These are phyloP conservation scores for Pleurotus pulmonarius DNA, from an alignment of 768 basidiomycete genomes.

Conservation along the genomic window DNA sequence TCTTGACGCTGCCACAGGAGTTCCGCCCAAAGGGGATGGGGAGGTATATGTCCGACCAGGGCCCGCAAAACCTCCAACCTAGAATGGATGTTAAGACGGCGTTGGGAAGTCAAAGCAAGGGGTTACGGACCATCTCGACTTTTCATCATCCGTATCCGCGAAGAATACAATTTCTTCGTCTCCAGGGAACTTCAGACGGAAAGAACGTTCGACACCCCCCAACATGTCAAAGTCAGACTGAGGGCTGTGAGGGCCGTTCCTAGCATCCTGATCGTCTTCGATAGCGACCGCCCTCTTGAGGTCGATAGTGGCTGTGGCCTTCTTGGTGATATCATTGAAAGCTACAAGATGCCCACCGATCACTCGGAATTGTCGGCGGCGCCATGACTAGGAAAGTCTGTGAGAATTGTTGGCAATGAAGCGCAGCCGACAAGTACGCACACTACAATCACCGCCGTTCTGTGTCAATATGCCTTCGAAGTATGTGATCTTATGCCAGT, in stretches of 20 bases:
- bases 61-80: slow-evolving; percentile 87
- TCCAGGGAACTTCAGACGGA: slow-evolving; percentile 76
- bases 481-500: slow-evolving; percentile 94
- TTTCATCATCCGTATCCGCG: slow-evolving; percentile 88
- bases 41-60: slow-evolving; percentile 85
- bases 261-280: slow-evolving; percentile 68
- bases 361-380: slow-evolving; percentile 77
- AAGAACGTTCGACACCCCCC: slow-evolving; percentile 76
- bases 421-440: slow-evolving; percentile 35
- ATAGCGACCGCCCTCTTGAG: slow-evolving; percentile 77
- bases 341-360: slow-evolving; percentile 85
- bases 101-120: no score
- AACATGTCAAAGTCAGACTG: slow-evolving; percentile 57
- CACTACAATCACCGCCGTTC: slow-evolving; percentile 87
- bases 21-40: slow-evolving; percentile 92
- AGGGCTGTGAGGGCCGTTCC: slow-evolving; percentile 42
- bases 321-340: slow-evolving; percentile 92
- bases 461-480: slow-evolving; percentile 93
- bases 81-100: slow-evolving; percentile 6
- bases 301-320: slow-evolving; percentile 86
- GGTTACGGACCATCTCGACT: slow-evolving; percentile 69
- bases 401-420: slow-evolving; percentile 8
- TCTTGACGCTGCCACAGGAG: slow-evolving; percentile 81
- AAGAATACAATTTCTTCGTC: slow-evolving; percentile 85
- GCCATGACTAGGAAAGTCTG: slow-evolving; percentile 56